These are phyloP conservation scores for Pythium brachiatum DNA, from an alignment of 352 stramenopile species.

Conservation along the genomic window DNA sequence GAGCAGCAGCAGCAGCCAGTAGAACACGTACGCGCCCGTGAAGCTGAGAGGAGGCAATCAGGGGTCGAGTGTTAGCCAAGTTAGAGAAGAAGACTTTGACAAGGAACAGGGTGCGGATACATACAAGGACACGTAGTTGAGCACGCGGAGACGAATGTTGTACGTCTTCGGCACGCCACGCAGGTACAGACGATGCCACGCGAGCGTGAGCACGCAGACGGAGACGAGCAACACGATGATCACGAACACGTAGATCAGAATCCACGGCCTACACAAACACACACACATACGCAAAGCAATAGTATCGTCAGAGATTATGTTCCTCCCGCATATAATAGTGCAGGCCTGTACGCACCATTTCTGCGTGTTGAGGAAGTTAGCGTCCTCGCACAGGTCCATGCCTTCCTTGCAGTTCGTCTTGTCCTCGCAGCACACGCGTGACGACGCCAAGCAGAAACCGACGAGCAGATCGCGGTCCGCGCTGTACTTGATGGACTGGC, in stretches of 20 bases:
- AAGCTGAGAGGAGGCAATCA: conserved; percentile 41
- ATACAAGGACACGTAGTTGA: conserved; percentile 89
- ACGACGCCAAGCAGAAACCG: conserved; percentile 83
- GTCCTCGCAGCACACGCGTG: conserved; percentile 70
- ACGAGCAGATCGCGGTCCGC: conserved; percentile 63
- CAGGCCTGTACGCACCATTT: conserved; percentile 43
- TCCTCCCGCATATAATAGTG: background rate
- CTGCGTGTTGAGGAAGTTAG: conserved; percentile 76
- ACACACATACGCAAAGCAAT: too few relatives aligned
- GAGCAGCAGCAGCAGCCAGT: conserved; percentile 83
- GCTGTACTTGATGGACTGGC: conserved; percentile 76
- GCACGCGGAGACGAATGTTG: conserved; percentile 85
- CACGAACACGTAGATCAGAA: conserved; percentile 85
- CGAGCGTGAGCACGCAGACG: conserved; percentile 77
- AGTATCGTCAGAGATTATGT: too few relatives aligned
- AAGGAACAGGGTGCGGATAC: conserved; percentile 13
- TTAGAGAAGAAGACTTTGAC: background rate
- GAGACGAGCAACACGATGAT: conserved; percentile 83
- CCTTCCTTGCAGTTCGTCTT: conserved; percentile 37
- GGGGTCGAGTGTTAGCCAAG: background rate
- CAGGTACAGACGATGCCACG: conserved; percentile 82
- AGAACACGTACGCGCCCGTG: conserved; percentile 85
- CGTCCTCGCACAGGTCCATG: conserved; percentile 41
- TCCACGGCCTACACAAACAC: conserved; percentile 60
- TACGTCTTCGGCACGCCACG: conserved; percentile 86